A percentile compares a stretch with the other conserved stretches of the same genome.
Evolutionary conservation across 108 stramenopile genomes (phyloP).

Genomic region (Chaetoceros muelleri): DNA sequence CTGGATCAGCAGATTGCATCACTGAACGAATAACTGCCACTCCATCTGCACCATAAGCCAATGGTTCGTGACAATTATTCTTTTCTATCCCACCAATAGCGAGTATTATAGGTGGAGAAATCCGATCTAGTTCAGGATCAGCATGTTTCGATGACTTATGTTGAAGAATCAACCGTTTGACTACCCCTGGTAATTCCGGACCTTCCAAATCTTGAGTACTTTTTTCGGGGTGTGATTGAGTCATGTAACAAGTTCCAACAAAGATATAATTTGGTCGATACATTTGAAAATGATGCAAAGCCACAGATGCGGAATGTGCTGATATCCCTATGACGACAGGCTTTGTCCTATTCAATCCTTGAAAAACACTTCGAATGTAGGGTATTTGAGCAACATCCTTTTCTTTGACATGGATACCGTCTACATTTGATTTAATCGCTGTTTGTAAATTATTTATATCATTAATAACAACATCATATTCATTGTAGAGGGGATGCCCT

Average conservation of each 20-base stretch:
- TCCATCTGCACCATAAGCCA: conserved; percentile 57
- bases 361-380: conserved; percentile 16
- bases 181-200: conserved; percentile 46
- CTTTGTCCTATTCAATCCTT: not conserved
- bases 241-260: conserved; percentile 71
- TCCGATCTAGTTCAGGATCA: not conserved
- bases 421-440: conserved; percentile 22
- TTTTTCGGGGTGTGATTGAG: conserved; percentile 71
- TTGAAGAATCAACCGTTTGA: conserved; percentile 20
- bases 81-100: conserved; percentile 76
- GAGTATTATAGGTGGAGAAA: conserved; percentile 31
- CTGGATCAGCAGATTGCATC: conserved; percentile 46
- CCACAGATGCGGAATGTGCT: conserved; percentile 50
- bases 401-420: conserved; percentile 78
- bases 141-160: not conserved
- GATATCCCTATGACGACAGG: conserved; percentile 58
- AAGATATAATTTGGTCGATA: conserved; percentile 59
- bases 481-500: not conserved
- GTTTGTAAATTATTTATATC: conserved; percentile 52
- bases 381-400: conserved; percentile 37
- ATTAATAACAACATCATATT: conserved; percentile 26
- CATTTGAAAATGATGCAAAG: conserved; percentile 14
- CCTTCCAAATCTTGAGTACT: conserved; percentile 49
- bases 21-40: conserved; percentile 71
- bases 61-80: conserved; percentile 55